These are phyloP conservation scores for Candida silvatica DNA, from an alignment of 805 yeast genomes.

Conservation along the genomic window DNA sequence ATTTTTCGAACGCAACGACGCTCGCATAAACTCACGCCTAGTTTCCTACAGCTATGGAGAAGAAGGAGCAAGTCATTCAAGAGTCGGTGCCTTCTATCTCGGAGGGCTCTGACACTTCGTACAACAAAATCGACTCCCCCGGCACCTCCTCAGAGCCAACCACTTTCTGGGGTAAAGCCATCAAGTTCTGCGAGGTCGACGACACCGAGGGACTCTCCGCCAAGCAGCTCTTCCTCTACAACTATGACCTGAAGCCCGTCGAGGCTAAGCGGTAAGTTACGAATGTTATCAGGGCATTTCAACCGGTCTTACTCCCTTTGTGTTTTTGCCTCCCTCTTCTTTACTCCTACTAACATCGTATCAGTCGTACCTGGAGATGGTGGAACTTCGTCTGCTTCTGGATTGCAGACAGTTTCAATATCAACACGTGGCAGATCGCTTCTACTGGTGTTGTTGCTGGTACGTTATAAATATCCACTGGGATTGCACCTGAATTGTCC, in stretches of 20 bases:
- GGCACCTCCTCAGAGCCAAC: not conserved
- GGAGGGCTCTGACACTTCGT: not conserved
- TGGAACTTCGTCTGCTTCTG: constrained; percentile 72
- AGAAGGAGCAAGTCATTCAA: not conserved
- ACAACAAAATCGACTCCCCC: not conserved
- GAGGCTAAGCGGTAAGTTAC: constrained; percentile 62
- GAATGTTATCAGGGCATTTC: no score
- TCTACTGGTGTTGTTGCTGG: no score
- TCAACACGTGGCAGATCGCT: constrained; percentile 89
- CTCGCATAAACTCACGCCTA: no score
- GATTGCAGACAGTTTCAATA: constrained; percentile 85
- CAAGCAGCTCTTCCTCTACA: constrained; percentile 58
- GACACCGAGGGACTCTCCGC: constrained; percentile 32
- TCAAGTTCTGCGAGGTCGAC: constrained; percentile 16
- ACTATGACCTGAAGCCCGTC: constrained; percentile 73
- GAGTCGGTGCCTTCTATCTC: not conserved
- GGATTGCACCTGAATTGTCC: no score
- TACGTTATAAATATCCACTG: no score
- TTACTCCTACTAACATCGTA: no score
- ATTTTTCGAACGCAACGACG: no score
- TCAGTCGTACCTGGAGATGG: constrained; percentile 85
- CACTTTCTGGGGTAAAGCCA: constrained; percentile 5
- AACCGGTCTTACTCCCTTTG: no score
- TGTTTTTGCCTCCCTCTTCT: no score
- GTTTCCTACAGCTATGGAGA: not conserved